Conservation (phyloP, 345 rosid species). For the Bretschneidera sinensis region DNA sequence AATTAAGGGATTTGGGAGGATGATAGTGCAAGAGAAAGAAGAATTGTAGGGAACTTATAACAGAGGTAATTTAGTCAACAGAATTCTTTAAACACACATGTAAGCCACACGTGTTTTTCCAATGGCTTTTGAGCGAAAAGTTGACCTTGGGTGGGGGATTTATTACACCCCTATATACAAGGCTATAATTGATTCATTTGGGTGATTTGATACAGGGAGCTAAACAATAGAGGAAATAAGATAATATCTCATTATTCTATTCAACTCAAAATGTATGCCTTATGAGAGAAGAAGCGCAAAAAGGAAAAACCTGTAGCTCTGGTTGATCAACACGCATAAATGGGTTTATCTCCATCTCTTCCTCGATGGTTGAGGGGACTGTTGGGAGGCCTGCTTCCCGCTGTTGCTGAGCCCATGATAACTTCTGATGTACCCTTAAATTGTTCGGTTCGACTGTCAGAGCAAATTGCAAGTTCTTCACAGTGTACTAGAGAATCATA, state of each 20-base stretch:
- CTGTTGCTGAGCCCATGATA: conserved; percentile 78
- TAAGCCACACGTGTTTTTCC: too few species aligned
- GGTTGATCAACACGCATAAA: conserved; percentile 73
- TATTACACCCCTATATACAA: too few species aligned
- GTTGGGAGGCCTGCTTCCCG: conserved; percentile 67
- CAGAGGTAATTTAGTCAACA: too few species aligned
- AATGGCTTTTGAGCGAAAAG: too few species aligned
- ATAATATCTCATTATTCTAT: too few species aligned
- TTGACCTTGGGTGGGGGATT: not conserved
- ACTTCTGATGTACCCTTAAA: conserved; percentile 57
- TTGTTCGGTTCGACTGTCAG: conserved; percentile 71
- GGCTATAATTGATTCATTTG: too few species aligned
- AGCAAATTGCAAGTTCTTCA: conserved; percentile 90
- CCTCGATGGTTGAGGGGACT: conserved; percentile 81
- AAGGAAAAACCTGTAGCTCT: conserved; percentile 28
- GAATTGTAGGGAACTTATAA: too few species aligned
- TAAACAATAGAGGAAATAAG: not conserved
- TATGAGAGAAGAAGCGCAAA: not conserved
- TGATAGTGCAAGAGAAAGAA: too few species aligned
- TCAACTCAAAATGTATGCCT: not conserved
- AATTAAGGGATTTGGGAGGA: too few species aligned
- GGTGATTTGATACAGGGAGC: too few species aligned
- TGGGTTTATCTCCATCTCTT: conserved; percentile 83
- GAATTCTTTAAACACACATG: too few species aligned
- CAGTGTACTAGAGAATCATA: conserved; percentile 59